A percentile compares a stretch with the other conserved stretches of the same genome.
Conservation (phyloP, 495 filamentous ascomycete species). For the Aspergillus hancockii region DNA sequence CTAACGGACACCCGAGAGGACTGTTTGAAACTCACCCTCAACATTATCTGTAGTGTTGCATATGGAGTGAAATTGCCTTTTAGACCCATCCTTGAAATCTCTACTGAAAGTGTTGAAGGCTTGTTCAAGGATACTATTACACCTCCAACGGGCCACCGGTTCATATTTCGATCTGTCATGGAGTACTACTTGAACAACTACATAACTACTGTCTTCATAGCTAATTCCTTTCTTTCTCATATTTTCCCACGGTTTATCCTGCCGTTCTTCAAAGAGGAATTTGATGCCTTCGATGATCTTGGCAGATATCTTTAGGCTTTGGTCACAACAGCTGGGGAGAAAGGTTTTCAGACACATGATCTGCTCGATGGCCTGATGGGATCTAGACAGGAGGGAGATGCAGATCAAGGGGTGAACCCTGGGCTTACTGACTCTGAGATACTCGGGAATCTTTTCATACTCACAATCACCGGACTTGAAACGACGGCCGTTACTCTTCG, state of each 20-base stretch:
- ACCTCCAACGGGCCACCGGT: slow-evolving; percentile 9
- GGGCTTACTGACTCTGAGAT: slow-evolving; percentile 37
- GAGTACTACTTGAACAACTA: slow-evolving; percentile 16
- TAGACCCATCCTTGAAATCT: neutral
- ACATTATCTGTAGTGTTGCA: slow-evolving; percentile 41
- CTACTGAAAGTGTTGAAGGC: slow-evolving; percentile 3
- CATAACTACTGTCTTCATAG: slow-evolving; percentile 6
- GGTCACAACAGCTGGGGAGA: neutral
- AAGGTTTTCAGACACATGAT: neutral
- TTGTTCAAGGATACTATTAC: slow-evolving; percentile 20
- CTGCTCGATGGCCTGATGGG: slow-evolving; percentile 24
- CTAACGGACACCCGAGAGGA: slow-evolving; percentile 25
- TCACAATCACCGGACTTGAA: slow-evolving; percentile 52
- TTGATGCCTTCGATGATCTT: slow-evolving; percentile 11
- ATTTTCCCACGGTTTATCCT: slow-evolving; percentile 5
- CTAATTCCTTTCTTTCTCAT: slow-evolving; percentile 6
- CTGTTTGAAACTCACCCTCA: slow-evolving; percentile 39
- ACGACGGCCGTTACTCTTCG: slow-evolving; percentile 45
- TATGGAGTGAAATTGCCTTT: slow-evolving; percentile 36
- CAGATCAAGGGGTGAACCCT: neutral
- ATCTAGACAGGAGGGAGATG: slow-evolving; percentile 6
- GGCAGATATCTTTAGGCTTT: slow-evolving; percentile 8
- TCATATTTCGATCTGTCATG: slow-evolving; percentile 14
- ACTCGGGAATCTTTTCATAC: slow-evolving; percentile 48
- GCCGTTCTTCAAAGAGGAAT: slow-evolving; percentile 15